These are phyloP conservation scores for Piper longum DNA, from an alignment of 164 flowering plant species.

Conservation along the genomic window DNA sequence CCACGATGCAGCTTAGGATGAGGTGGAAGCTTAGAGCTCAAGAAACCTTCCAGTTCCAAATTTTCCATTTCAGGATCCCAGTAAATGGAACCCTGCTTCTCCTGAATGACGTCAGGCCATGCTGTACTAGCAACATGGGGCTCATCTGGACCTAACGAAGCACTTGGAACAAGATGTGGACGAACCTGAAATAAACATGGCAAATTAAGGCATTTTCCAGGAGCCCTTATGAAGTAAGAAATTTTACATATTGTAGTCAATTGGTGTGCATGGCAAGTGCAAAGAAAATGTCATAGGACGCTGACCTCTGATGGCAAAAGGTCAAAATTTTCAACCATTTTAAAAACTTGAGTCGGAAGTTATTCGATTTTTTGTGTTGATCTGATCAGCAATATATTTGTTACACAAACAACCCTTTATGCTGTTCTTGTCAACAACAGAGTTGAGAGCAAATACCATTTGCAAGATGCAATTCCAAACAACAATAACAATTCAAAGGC, in stretches of 20 bases:
- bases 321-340: too few species aligned
- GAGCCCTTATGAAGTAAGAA: background rate
- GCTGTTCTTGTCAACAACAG: too few species aligned
- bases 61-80: slow-evolving; percentile 34
- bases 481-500: background rate
- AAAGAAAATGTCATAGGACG: background rate
- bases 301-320: too few species aligned
- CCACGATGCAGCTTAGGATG: slow-evolving; percentile 89
- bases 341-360: too few species aligned
- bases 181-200: slow-evolving; percentile 19
- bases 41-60: slow-evolving; percentile 41
- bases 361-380: too few species aligned
- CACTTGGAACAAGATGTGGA: slow-evolving; percentile 30
- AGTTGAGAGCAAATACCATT: too few species aligned
- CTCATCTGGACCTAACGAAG: slow-evolving; percentile 92
- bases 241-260: too few species aligned
- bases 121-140: slow-evolving; percentile 91
- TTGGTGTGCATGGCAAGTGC: background rate
- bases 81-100: slow-evolving; percentile 40
- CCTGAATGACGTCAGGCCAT: slow-evolving; percentile 65
- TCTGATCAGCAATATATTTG: too few species aligned
- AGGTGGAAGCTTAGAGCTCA: slow-evolving; percentile 61
- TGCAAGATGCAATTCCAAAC: too few species aligned
- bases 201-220: background rate
- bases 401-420: too few species aligned